Conservation (phyloP, 2,329 filamentous ascomycete species). For the Colletotrichum plurivorum region DNA sequence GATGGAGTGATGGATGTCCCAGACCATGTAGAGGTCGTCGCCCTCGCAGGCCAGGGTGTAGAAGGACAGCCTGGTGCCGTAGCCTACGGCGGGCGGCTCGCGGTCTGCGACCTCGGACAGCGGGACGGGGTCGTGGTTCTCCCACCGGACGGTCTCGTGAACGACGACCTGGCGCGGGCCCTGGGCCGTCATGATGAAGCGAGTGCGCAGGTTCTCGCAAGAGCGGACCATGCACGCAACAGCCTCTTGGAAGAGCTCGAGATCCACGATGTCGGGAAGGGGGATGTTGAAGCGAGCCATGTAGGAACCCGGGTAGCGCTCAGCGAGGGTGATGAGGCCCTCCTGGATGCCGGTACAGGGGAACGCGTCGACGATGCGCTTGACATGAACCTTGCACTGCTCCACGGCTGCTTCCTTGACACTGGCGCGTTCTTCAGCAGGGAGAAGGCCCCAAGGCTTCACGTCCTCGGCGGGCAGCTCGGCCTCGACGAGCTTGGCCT, state of each 20-base stretch:
- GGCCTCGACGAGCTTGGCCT: background rate
- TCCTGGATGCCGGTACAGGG: conserved; percentile 58
- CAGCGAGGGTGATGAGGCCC: conserved; percentile 54
- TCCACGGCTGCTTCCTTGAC: background rate
- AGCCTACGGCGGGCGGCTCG: background rate
- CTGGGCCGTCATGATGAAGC: background rate
- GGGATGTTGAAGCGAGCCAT: background rate
- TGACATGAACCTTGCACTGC: conserved; percentile 16
- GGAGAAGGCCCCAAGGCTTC: background rate
- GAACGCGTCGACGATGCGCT: conserved; percentile 50
- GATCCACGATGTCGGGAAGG: background rate
- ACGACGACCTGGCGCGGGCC: conserved; percentile 56
- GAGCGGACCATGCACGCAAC: background rate
- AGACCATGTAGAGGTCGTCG: conserved; percentile 45
- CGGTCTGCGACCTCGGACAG: conserved; percentile 45
- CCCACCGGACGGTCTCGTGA: background rate
- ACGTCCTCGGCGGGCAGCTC: background rate
- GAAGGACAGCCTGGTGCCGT: background rate
- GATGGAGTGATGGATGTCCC: conserved; percentile 50
- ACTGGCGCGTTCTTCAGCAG: too few relatives aligned
- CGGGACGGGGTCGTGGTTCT: conserved; percentile 47
- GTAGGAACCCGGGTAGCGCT: conserved; percentile 48
- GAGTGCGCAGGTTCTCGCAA: background rate
- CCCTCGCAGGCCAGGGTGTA: background rate
- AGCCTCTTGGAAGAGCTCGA: background rate